Percentiles rank a stretch among this genome's conserved stretches.
These are phyloP conservation scores for Yarrowia sp. DNA, from an alignment of 805 yeast genomes.

Conservation along the genomic window DNA sequence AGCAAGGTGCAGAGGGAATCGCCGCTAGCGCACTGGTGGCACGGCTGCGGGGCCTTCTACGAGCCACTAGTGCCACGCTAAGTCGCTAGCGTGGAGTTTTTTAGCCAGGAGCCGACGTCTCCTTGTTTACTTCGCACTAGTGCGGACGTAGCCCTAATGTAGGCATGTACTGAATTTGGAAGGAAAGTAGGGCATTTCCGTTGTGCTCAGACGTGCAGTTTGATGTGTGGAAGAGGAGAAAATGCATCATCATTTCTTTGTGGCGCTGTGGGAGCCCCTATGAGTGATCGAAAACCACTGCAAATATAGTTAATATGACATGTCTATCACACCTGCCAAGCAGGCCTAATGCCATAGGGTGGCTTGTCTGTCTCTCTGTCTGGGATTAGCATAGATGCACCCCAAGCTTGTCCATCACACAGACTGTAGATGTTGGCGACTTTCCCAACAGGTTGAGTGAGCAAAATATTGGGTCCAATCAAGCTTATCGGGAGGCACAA, in stretches of 20 bases:
- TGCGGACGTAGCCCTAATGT: background rate
- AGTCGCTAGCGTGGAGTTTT: too few species aligned
- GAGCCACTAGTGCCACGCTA: background rate
- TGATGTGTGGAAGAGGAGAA: background rate
- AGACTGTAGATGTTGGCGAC: background rate
- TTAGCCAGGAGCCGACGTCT: background rate
- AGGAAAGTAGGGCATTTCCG: background rate
- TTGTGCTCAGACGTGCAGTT: background rate
- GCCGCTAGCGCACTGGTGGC: background rate
- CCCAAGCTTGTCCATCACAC: background rate
- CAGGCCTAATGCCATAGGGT: background rate
- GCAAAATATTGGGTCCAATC: too few species aligned
- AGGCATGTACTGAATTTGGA: background rate
- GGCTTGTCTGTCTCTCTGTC: background rate
- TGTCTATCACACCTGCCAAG: constrained; percentile 1
- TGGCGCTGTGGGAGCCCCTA: background rate
- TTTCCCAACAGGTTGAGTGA: too few species aligned
- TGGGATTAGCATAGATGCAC: background rate
- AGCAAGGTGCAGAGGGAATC: background rate
- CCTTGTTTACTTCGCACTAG: constrained; percentile 1
- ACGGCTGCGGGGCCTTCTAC: too few species aligned
- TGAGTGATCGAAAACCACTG: background rate
- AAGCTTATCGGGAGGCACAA: too few species aligned
- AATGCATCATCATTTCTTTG: background rate
- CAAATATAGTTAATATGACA: background rate